Base-by-base conservation (phyloP, 805 yeast species). In the Nakazawaea sp. region DNA sequence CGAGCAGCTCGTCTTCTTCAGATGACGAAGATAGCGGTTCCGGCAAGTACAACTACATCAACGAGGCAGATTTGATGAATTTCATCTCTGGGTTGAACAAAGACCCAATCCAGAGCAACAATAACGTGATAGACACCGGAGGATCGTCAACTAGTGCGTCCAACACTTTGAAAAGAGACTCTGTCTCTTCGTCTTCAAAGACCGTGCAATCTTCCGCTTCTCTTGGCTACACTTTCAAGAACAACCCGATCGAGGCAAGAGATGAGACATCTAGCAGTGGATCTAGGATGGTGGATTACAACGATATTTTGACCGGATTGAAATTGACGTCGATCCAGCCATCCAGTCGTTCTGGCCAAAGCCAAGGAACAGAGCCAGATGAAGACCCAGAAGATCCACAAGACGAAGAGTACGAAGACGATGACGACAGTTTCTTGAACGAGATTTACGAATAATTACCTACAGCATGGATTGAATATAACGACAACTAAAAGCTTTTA, bases 1-100 rank as follows among this genome's bases (percentile, higher is more conserved):
- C 70, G 5, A 60, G 68, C 3, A 53, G 64, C 16, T 55, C 49
- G 32, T 56, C 61, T 11, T 49, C 28, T 19, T 44, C 45, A 3
- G 51, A 24, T 12, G 38, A 38, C 12, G 34, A 31, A 16, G 40
- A 44, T n/a, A 35, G 33, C 12, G 34, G 31, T 18, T 27, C 11
- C 19, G 16, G 19, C 15, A 32, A 21, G 27, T 27, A 29, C 25
- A 52, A 41, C 32, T 55, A 55, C 36, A 42, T 50, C 18, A 53
- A 55, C 36, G 52, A 51, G 40, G 50, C 45, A 5, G 58, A 55
- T 16, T 42, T 55, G 31, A 43, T 49, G 47, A 43, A 46, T 10
- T 51, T 55, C 31, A 48, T 55, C 25, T 47, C 47, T 21, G 43
- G 48, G n/a, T 39, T 53, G 18, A 53, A 24, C 43, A 43, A 31